Conservation (phyloP, 2,329 filamentous ascomycete species). For the Penicillium sumatraense region DNA sequence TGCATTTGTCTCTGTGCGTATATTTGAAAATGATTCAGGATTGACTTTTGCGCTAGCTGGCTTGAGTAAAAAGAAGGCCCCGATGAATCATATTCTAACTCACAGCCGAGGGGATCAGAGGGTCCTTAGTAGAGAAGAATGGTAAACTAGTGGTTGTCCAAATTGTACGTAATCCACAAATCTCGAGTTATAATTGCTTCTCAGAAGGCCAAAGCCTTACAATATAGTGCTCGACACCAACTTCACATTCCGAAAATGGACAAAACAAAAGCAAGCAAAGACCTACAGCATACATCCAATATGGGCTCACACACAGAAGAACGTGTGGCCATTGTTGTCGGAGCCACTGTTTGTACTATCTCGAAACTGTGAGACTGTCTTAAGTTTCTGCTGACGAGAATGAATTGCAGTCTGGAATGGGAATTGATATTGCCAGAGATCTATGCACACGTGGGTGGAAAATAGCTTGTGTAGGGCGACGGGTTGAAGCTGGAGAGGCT, state of each 20-base stretch:
- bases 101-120: neutral
- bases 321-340: constrained; percentile 47
- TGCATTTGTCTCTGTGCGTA: no score
- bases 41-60: no score
- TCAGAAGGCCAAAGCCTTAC: no score
- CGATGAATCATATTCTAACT: no score
- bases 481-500: constrained; percentile 35
- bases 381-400: neutral
- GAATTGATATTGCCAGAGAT: constrained; percentile 46
- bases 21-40: no score
- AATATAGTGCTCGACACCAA: neutral
- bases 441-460: constrained; percentile 41
- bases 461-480: constrained; percentile 44
- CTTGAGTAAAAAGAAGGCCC: no score
- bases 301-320: constrained; percentile 19
- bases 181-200: no score
- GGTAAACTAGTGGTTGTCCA: no score
- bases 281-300: neutral
- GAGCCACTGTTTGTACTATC: constrained; percentile 44
- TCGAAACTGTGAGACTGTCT: neutral
- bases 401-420: constrained; percentile 52
- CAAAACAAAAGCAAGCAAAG: no score
- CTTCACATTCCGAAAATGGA: neutral
- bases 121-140: no score
- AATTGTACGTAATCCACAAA: neutral